A percentile compares a stretch with the other conserved stretches of the same genome.
Evolutionary conservation across 1,139 yeast species (phyloP).

Genomic region (Hyphopichia pseudoburtonii): DNA sequence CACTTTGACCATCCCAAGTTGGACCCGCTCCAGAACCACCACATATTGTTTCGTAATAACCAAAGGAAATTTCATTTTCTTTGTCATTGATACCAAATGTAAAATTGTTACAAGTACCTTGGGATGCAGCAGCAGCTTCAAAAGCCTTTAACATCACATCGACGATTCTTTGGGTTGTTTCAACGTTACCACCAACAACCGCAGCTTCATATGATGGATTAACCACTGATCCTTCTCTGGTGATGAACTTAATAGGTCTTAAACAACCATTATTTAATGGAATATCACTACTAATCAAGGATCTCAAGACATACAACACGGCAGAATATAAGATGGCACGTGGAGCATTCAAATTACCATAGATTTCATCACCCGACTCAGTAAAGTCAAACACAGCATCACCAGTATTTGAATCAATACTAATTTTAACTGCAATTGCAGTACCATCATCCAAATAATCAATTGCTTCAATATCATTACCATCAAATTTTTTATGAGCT

Average conservation of each 20-base stretch:
- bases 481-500: slow-evolving; percentile 37
- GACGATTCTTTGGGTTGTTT: slow-evolving; percentile 79
- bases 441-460: slow-evolving; percentile 50
- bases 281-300: slow-evolving; percentile 72
- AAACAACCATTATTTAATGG: slow-evolving; percentile 87
- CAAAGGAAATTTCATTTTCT: slow-evolving; percentile 36
- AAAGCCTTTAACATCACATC: slow-evolving; percentile 78
- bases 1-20: slow-evolving; percentile 49
- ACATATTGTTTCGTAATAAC: slow-evolving; percentile 51
- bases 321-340: slow-evolving; percentile 81
- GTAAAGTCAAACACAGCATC: slow-evolving; percentile 43
- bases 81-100: slow-evolving; percentile 47
- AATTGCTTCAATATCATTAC: slow-evolving; percentile 31
- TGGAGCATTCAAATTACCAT: slow-evolving; percentile 47
- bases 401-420: slow-evolving; percentile 35
- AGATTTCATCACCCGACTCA: slow-evolving; percentile 43
- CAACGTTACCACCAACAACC: slow-evolving; percentile 88
- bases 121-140: slow-evolving; percentile 64
- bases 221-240: slow-evolving; percentile 69
- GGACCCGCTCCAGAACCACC: slow-evolving; percentile 55
- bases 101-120: slow-evolving; percentile 51
- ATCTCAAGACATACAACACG: slow-evolving; percentile 71
- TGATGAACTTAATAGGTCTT: slow-evolving; percentile 61
- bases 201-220: slow-evolving; percentile 78
- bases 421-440: slow-evolving; percentile 34